Evolutionary conservation across 2,329 filamentous ascomycete species (phyloP).

Genomic region (Aspergillus floridensis): DNA sequence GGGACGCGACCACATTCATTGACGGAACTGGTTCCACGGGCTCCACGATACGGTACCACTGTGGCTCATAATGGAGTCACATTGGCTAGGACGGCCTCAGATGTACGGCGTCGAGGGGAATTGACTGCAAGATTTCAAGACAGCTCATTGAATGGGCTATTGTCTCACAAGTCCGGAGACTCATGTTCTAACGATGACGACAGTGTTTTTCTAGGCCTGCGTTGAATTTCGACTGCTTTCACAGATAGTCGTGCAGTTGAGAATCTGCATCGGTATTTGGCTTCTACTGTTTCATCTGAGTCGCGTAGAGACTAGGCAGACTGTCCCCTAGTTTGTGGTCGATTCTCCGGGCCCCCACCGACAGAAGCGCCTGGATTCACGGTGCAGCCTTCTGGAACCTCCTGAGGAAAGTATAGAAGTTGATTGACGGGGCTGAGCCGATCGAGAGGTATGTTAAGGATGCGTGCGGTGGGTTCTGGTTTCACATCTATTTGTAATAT

Average conservation of each 20-base stretch:
- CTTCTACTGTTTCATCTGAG: not conserved
- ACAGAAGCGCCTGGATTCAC: not conserved
- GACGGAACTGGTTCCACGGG: conserved; percentile 23
- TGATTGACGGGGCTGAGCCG: not conserved
- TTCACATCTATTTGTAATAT: conserved; percentile 3
- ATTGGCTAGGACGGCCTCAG: not conserved
- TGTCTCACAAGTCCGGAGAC: not conserved
- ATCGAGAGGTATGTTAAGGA: conserved; percentile 1
- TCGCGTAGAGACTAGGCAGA: not conserved
- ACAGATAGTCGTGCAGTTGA: not conserved
- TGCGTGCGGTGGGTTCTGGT: not conserved
- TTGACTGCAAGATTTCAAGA: not conserved
- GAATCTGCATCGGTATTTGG: not conserved
- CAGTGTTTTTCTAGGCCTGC: not conserved
- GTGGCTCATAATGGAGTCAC: conserved; percentile 14
- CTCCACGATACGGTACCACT: conserved; percentile 24
- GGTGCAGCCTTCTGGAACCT: conserved; percentile 14
- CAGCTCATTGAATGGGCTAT: not conserved
- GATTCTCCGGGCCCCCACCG: not conserved
- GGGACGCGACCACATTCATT: conserved; percentile 14
- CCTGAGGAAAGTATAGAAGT: conserved; percentile 5
- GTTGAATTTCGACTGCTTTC: not conserved
- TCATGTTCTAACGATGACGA: not conserved
- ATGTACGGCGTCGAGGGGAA: not conserved
- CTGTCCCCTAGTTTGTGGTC: not conserved